A percentile compares a stretch with the other conserved stretches of the same genome.
Evolutionary conservation across 176 grass and related monocot species (phyloP).

Genomic region (Puccinellia tenuiflora): DNA sequence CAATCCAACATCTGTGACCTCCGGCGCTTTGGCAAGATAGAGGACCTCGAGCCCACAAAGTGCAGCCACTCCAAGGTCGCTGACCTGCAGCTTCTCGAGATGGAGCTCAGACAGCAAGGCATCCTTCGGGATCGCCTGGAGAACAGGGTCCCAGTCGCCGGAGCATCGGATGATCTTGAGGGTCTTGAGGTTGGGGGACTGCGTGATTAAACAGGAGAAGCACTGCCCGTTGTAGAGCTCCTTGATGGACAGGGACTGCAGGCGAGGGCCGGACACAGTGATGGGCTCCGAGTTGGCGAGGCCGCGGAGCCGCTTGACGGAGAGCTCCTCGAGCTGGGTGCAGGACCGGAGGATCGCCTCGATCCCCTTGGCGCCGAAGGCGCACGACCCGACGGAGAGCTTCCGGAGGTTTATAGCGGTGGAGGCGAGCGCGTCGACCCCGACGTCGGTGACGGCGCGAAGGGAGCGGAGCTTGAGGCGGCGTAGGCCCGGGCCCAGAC

Average conservation of each 20-base stretch:
- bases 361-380: conserved; percentile 53
- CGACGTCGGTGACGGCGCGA: conserved; percentile 50
- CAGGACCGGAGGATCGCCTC: conserved; percentile 50
- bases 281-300: conserved; percentile 40
- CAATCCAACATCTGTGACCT: conserved; percentile 71
- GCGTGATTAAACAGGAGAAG: conserved; percentile 54
- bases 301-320: conserved; percentile 65
- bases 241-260: conserved; percentile 71
- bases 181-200: conserved; percentile 53
- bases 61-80: conserved; percentile 54
- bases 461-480: conserved; percentile 67
- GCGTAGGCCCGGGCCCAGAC: conserved; percentile 39
- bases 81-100: conserved; percentile 96
- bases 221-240: conserved; percentile 96
- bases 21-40: conserved; percentile 73
- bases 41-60: conserved; percentile 60
- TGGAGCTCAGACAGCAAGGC: conserved; percentile 63
- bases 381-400: conserved; percentile 56
- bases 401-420: conserved; percentile 42
- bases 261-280: background rate
- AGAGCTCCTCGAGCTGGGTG: conserved; percentile 65
- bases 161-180: conserved; percentile 76
- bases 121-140: conserved; percentile 40
- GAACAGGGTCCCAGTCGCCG: conserved; percentile 70
- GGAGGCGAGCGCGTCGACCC: conserved; percentile 47